A percentile compares a stretch with the other conserved stretches of the same genome.
Evolutionary conservation across 179 eudicot genomes (phyloP).

Genomic region (Silene coronaria): DNA sequence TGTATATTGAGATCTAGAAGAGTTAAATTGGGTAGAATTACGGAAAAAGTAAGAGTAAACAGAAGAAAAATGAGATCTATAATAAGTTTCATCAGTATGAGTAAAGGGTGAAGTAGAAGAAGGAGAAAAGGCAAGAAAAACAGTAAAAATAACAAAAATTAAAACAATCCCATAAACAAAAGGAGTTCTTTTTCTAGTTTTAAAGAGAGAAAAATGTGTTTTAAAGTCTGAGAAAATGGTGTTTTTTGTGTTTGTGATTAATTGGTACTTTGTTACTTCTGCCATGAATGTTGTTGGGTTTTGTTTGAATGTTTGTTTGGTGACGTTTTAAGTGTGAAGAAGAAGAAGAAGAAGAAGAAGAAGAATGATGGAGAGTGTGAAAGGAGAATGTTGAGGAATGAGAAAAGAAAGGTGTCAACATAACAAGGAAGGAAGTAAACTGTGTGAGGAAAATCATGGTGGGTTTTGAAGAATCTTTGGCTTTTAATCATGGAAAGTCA

Average conservation of each 20-base stretch:
- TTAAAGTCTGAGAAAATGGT: conserved; percentile 42
- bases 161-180: conserved; percentile 47
- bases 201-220: conserved; percentile 35
- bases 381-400: too few relatives aligned
- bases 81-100: conserved; percentile 26
- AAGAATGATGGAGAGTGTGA: too few relatives aligned
- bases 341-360: neutral
- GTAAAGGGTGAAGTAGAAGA: conserved; percentile 53
- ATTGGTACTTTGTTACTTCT: conserved; percentile 47
- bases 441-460: too few relatives aligned
- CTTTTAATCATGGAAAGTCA: too few relatives aligned
- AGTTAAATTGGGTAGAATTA: conserved; percentile 26
- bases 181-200: conserved; percentile 29
- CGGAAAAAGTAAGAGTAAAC: conserved; percentile 40
- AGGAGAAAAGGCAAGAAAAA: conserved; percentile 41
- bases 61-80: conserved; percentile 57
- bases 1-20: conserved; percentile 30
- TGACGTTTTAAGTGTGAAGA: neutral
- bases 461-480: too few relatives aligned
- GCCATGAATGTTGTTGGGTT: conserved; percentile 36
- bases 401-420: too few relatives aligned
- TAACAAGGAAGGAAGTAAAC: too few relatives aligned
- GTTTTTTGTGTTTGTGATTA: conserved; percentile 27
- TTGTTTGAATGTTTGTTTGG: neutral
- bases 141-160: conserved; percentile 51